These are phyloP conservation scores for Aaosphaeria arxii DNA, from an alignment of 2,329 filamentous ascomycete species.

Conservation along the genomic window DNA sequence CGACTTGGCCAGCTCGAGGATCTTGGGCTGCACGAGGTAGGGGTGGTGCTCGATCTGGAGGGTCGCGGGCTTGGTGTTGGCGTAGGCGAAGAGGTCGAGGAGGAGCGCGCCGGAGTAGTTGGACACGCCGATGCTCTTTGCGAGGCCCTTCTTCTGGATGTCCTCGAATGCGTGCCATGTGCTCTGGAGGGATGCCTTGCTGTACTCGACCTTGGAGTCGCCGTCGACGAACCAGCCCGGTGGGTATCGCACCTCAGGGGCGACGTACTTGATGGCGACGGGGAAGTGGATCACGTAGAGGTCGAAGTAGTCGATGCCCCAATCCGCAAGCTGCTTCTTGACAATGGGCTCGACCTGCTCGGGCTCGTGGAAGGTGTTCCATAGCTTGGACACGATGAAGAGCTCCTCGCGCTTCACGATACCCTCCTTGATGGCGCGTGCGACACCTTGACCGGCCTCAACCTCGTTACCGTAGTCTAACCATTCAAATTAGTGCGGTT, in stretches of 20 bases:
- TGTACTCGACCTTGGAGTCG: constrained; percentile 35
- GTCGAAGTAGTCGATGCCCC: constrained; percentile 38
- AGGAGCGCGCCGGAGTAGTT: constrained; percentile 41
- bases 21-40: constrained; percentile 33
- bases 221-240: constrained; percentile 36
- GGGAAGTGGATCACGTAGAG: constrained; percentile 81
- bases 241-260: constrained; percentile 33
- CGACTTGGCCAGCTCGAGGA: constrained; percentile 32
- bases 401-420: constrained; percentile 62
- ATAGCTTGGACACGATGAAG: constrained; percentile 91
- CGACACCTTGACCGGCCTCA: constrained; percentile 34
- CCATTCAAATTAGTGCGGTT: too few relatives aligned
- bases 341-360: constrained; percentile 73
- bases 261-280: constrained; percentile 65
- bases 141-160: constrained; percentile 28
- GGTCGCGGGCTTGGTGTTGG: constrained; percentile 30
- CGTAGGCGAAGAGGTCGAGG: constrained; percentile 56
- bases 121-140: constrained; percentile 36
- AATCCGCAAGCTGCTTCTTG: constrained; percentile 52
- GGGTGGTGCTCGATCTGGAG: constrained; percentile 39
- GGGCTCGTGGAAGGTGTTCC: constrained; percentile 85
- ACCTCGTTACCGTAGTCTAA: constrained; percentile 39
- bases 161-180: constrained; percentile 44
- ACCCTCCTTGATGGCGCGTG: constrained; percentile 37
- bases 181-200: constrained; percentile 30